Evolutionary conservation across 331 rosid genomes (phyloP).

Genomic region (Quercus tomentella): DNA sequence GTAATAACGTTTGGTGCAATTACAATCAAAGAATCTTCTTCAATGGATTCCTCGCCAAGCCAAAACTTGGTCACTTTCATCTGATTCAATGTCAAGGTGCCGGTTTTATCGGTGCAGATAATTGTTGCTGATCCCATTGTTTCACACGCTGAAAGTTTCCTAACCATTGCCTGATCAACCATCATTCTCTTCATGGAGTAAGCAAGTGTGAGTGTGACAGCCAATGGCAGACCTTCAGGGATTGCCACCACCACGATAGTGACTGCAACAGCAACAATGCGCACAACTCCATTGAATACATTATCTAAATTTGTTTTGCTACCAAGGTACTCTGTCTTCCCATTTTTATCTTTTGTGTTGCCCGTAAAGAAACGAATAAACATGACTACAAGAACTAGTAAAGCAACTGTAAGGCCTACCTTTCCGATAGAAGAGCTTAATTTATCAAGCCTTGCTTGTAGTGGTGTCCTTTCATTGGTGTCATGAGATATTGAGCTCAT

Average conservation of each 20-base stretch:
- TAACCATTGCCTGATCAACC: slow-evolving; percentile 89
- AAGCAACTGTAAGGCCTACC: slow-evolving; percentile 77
- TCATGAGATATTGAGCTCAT: slow-evolving; percentile 75
- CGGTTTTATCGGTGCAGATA: slow-evolving; percentile 83
- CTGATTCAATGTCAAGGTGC: slow-evolving; percentile 71
- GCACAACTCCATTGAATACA: slow-evolving; percentile 45
- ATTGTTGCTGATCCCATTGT: slow-evolving; percentile 93
- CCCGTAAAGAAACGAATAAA: slow-evolving; percentile 73
- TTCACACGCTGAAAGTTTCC: slow-evolving; percentile 82
- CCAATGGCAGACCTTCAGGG: slow-evolving; percentile 85
- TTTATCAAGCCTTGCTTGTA: slow-evolving; percentile 78
- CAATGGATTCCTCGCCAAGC: slow-evolving; percentile 50
- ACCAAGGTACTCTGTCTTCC: slow-evolving; percentile 40
- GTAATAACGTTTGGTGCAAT: slow-evolving; percentile 38
- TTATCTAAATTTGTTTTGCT: slow-evolving; percentile 32
- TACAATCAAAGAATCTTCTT: slow-evolving; percentile 23
- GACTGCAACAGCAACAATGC: slow-evolving; percentile 61
- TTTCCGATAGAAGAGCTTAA: slow-evolving; percentile 75
- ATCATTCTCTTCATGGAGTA: slow-evolving; percentile 97
- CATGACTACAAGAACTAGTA: slow-evolving; percentile 66
- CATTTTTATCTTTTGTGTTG: slow-evolving; percentile 42
- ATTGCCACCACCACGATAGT: slow-evolving; percentile 92
- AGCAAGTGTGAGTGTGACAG: slow-evolving; percentile 81
- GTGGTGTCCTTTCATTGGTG: slow-evolving; percentile 59
- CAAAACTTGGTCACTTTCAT: slow-evolving; percentile 76